phyloP scores from a whole-genome alignment of 495 filamentous ascomycete species.

The Annulohypoxylon bovei region DNA sequence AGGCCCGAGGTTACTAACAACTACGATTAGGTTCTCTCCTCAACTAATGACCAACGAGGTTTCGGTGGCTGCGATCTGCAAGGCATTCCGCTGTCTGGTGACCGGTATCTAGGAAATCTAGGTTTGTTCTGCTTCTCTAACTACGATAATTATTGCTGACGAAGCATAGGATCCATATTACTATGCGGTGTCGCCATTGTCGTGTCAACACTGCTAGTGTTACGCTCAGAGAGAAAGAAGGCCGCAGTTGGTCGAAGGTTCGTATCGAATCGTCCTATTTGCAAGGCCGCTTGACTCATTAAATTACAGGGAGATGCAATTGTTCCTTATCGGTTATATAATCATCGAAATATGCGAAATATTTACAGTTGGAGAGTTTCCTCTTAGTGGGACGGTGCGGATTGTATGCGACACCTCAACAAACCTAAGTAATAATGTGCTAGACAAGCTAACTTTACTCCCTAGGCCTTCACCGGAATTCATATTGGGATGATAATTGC shows the following conservation, averaged over 20 bases:
- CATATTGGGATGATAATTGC: conserved; percentile 91
- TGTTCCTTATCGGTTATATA: conserved; percentile 89
- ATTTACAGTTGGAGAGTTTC: conserved; percentile 91
- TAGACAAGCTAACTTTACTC: conserved; percentile 22
- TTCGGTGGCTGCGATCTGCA: conserved; percentile 72
- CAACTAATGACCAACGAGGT: conserved; percentile 58
- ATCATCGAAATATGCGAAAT: conserved; percentile 95
- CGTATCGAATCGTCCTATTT: conserved; percentile 23
- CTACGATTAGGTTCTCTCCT: conserved; percentile 56
- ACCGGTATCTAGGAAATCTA: conserved; percentile 78
- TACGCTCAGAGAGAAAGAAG: conserved; percentile 88
- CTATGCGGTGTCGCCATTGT: conserved; percentile 80
- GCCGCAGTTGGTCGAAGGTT: conserved; percentile 95
- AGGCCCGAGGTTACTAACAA: conserved; percentile 16
- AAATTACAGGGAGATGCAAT: conserved; percentile 85
- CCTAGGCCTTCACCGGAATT: conserved; percentile 87
- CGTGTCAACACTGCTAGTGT: conserved; percentile 70
- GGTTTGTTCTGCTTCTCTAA: conserved; percentile 64
- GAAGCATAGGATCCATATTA: conserved; percentile 81
- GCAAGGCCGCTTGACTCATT: conserved; percentile 36
- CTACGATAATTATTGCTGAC: conserved; percentile 2
- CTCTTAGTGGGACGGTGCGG: conserved; percentile 72
- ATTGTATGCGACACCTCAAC: conserved; percentile 59
- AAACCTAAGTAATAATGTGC: background rate
- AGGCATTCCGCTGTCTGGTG: conserved; percentile 75